phyloP scores from a whole-genome alignment of 2,329 filamentous ascomycete species.

The Tympanopsis confertula region DNA sequence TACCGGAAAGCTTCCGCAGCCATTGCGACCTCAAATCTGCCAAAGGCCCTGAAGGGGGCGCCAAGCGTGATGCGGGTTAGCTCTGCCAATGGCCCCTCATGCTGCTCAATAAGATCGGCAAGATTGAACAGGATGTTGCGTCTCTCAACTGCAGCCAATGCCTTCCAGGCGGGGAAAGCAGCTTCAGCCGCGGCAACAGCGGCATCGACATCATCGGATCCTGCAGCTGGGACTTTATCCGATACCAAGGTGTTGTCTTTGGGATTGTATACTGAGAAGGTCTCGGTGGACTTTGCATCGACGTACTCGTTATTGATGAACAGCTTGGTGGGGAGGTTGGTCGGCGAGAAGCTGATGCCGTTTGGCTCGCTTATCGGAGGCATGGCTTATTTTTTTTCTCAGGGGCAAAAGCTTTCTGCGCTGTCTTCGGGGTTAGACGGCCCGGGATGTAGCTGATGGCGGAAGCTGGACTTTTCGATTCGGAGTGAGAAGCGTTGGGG shows the following conservation, averaged over 20 bases:
- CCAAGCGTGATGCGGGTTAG: slow-evolving; percentile 33
- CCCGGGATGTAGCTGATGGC: no score
- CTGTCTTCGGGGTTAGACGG: no score
- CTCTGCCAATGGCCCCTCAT: slow-evolving; percentile 19
- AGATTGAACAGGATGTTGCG: slow-evolving; percentile 27
- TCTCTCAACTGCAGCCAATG: slow-evolving; percentile 20
- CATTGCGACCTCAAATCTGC: slow-evolving; percentile 26
- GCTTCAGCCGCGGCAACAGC: slow-evolving; percentile 34
- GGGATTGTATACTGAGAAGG: slow-evolving; percentile 34
- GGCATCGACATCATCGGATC: slow-evolving; percentile 30
- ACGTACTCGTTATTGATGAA: slow-evolving; percentile 29
- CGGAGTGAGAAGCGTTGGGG: no score
- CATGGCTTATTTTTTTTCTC: no score
- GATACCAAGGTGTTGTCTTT: slow-evolving; percentile 33
- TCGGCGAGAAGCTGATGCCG: slow-evolving; percentile 16
- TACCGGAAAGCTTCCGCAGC: slow-evolving; percentile 10
- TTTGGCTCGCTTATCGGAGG: no score
- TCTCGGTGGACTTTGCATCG: slow-evolving; percentile 28
- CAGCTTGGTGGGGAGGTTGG: slow-evolving; percentile 19
- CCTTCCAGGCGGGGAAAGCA: slow-evolving; percentile 31
- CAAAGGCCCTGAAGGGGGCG: slow-evolving; percentile 28
- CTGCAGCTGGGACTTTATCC: slow-evolving; percentile 32
- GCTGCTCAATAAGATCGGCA: slow-evolving; percentile 26
- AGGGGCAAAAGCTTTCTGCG: no score
- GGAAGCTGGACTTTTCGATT: no score